Base-by-base conservation (phyloP, 805 yeast genomes). In the Kuraishia piskuri region DNA sequence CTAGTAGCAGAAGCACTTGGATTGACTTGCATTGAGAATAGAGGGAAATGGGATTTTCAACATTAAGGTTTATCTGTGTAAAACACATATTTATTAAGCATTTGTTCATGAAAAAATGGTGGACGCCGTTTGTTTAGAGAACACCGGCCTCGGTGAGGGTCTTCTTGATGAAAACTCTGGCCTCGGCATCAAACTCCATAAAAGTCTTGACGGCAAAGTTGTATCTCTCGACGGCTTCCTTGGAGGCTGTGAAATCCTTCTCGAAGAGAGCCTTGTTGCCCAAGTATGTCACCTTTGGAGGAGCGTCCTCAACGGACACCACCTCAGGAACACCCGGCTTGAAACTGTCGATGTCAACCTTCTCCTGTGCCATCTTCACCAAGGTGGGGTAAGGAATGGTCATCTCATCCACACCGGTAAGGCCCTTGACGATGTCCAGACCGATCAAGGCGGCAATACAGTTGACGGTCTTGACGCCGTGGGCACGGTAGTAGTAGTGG, bases 381-480 rank as follows among this genome's bases (percentile, higher is more conserved):
- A 68, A 50, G n/a, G 68, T 59, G n/a, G 58, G 56, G 2, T 61
- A 56, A 0, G 71, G 68, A 14, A 66, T 50, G 6, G 74, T 69
- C 62, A 68, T 64, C 49, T 62, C 73, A 50, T 69, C 73, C 24
- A 69, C 59, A 36, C 74, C 74, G 45, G 64, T 63, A 17, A 68
- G 56, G 19, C 62, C 68, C 22, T 62, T 37, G 47, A 64, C 58
- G 25, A 63, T 63, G 50, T 59, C 57, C n/a, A 56, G 46, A 26
- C 68, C 70, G 31, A 67, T 60, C 58, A 62, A 62, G 10, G 72
- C 74, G 36, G 74, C 74, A 54, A 70, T 61, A 52, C 67, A 61
- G 50, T 60, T 61, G 44, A 53, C 54, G 8, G 73, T 68, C 53
- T 61, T 58, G 58, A 69, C 54, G 20, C 57, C 55, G 55, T 68